A percentile compares a stretch with the other conserved stretches of the same genome.
These are phyloP conservation scores for Dovyalis caffra DNA, from an alignment of 345 rosid species.

Conservation along the genomic window DNA sequence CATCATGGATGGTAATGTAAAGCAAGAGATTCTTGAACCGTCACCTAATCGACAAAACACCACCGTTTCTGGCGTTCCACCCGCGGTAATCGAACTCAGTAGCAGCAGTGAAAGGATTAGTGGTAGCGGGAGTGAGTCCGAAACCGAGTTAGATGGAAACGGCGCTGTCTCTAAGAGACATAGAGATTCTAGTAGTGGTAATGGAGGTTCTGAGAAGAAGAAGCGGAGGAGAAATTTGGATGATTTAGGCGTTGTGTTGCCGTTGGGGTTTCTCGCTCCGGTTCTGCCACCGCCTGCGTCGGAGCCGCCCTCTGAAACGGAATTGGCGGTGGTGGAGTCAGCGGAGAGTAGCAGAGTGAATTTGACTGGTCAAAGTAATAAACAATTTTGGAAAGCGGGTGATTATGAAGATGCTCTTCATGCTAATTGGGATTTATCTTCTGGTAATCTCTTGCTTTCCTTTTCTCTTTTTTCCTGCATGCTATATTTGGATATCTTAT, in stretches of 20 bases:
- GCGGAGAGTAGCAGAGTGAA: conserved; percentile 2
- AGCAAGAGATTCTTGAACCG: conserved; percentile 41
- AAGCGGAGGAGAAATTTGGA: conserved; percentile 25
- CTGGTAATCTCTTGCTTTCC: conserved; percentile 39
- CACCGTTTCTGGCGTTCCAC: conserved; percentile 10
- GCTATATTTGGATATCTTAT: background rate
- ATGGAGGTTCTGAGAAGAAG: conserved; percentile 20
- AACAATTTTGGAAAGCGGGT: conserved; percentile 95
- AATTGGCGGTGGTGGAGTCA: background rate
- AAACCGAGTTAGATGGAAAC: conserved; percentile 37
- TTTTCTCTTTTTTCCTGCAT: background rate
- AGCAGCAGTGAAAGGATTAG: conserved; percentile 27
- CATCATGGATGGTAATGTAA: conserved; percentile 41
- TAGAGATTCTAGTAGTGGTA: conserved; percentile 16
- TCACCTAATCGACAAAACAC: conserved; percentile 3
- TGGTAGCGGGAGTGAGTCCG: conserved; percentile 50
- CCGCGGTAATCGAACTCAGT: conserved; percentile 53
- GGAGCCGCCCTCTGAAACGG: conserved; percentile 10
- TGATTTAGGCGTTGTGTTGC: conserved; percentile 33
- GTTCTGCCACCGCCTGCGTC: conserved; percentile 24
- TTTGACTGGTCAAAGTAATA: conserved; percentile 28
- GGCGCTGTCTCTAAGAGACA: conserved; percentile 25
- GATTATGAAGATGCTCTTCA: conserved; percentile 62
- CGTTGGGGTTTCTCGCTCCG: conserved; percentile 53
- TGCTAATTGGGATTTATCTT: conserved; percentile 44